phyloP scores from a whole-genome alignment of 2,329 filamentous ascomycete genomes.

The Coniochaeta sp. region DNA sequence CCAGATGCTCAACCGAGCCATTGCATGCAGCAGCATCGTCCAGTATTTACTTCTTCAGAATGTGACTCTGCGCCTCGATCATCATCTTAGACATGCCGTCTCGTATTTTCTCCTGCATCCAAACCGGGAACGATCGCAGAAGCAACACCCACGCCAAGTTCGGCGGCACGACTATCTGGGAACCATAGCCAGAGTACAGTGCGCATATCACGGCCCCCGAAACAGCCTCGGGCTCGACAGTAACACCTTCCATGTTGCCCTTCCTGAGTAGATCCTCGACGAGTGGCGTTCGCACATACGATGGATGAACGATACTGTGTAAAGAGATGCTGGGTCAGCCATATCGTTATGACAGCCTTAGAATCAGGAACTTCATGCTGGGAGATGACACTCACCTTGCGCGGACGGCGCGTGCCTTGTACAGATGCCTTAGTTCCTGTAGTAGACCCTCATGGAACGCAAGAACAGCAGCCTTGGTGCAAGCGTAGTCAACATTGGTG shows the following conservation, averaged over 20 bases:
- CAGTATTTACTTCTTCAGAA: not conserved
- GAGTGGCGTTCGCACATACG: not conserved
- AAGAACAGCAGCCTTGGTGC: slow-evolving; percentile 38
- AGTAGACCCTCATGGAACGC: slow-evolving; percentile 18
- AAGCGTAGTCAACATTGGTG: slow-evolving; percentile 52
- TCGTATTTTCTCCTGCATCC: not conserved
- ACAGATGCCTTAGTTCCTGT: not conserved
- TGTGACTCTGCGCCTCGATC: not conserved
- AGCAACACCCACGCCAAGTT: not conserved
- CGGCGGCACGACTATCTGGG: not conserved
- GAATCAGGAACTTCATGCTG: not conserved
- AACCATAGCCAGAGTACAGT: not conserved
- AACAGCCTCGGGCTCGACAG: not conserved
- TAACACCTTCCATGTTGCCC: not conserved
- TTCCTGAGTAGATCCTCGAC: not conserved
- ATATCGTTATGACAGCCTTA: not conserved
- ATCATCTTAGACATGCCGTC: not conserved
- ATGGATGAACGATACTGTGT: not conserved
- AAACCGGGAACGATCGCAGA: not conserved
- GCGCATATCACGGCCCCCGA: not conserved
- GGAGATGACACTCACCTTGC: not conserved
- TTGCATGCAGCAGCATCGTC: not conserved
- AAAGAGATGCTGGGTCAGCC: not conserved
- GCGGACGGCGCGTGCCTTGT: not conserved
- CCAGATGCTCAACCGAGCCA: not conserved